phyloP scores from a whole-genome alignment of 192 early-diverging fungal species.

The Entrophospora sp. region DNA sequence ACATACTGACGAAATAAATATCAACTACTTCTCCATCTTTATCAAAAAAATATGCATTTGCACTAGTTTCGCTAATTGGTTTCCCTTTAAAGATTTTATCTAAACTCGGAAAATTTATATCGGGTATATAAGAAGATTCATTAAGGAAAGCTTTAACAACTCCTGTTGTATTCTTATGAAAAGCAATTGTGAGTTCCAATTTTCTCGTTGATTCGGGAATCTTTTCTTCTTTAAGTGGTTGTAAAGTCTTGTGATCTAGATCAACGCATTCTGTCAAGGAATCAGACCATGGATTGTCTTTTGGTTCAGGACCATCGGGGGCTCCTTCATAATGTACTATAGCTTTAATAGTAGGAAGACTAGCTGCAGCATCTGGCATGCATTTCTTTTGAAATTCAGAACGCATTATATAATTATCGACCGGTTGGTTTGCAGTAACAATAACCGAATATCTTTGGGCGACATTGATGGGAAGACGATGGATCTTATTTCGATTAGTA shows the following conservation, averaged over 20 bases:
- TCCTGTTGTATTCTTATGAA: constrained; percentile 4
- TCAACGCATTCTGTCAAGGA: constrained; percentile 23
- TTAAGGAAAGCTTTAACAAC: constrained; percentile 7
- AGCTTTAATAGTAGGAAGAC: constrained; percentile 27
- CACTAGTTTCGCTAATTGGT: constrained; percentile 27
- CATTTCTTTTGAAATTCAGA: constrained; percentile 32
- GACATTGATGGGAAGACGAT: constrained; percentile 31
- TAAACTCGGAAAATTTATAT: background rate
- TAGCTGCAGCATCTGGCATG: constrained; percentile 20
- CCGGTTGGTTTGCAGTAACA: constrained; percentile 34
- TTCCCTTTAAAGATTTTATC: constrained; percentile 23
- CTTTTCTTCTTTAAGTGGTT: constrained; percentile 27
- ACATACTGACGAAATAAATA: constrained; percentile 13
- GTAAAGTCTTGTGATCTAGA: constrained; percentile 22
- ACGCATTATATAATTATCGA: constrained; percentile 38
- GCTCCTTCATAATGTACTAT: constrained; percentile 37
- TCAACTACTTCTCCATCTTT: constrained; percentile 28
- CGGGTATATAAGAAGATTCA: background rate
- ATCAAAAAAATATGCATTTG: constrained; percentile 23
- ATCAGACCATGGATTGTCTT: constrained; percentile 24
- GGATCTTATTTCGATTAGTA: constrained; percentile 26
- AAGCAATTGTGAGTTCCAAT: background rate
- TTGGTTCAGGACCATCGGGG: constrained; percentile 11
- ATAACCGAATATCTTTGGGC: constrained; percentile 43
- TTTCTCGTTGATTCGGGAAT: background rate